Conservation (phyloP, 768 basidiomycete genomes). For the Collybia nuda region DNA sequence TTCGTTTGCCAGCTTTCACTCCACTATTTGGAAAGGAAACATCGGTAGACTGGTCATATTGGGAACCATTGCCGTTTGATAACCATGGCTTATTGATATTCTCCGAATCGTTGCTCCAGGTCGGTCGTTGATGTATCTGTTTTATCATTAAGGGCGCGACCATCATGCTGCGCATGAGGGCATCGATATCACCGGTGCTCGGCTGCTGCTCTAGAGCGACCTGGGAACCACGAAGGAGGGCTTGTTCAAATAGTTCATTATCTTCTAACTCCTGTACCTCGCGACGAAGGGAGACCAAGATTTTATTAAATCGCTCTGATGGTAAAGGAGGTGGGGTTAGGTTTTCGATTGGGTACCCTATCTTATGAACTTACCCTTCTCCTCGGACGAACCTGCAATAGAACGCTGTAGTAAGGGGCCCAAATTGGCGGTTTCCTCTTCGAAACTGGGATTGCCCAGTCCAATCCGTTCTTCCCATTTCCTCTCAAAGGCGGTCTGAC, state of each 20-base stretch:
- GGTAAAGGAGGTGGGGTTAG: background rate
- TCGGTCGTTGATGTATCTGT: slow-evolving; percentile 4
- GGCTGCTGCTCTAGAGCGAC: slow-evolving; percentile 42
- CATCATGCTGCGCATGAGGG: slow-evolving; percentile 56
- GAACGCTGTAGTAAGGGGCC: slow-evolving; percentile 36
- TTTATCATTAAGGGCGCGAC: slow-evolving; percentile 17
- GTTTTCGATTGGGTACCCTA: background rate
- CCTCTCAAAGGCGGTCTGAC: slow-evolving; percentile 36
- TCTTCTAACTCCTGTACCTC: slow-evolving; percentile 43
- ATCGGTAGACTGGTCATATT: slow-evolving; percentile 2
- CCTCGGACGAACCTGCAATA: slow-evolving; percentile 25
- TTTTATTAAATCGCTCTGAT: slow-evolving; percentile 31
- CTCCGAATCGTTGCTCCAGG: slow-evolving; percentile 11
- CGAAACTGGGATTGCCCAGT: slow-evolving; percentile 31
- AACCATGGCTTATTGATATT: slow-evolving; percentile 34
- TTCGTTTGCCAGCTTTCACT: slow-evolving; percentile 16
- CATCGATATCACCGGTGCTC: slow-evolving; percentile 45
- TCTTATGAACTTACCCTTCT: slow-evolving; percentile 29
- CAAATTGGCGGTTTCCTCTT: slow-evolving; percentile 39
- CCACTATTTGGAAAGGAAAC: slow-evolving; percentile 8
- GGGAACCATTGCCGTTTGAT: slow-evolving; percentile 21
- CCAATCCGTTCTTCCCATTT: slow-evolving; percentile 42
- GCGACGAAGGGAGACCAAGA: slow-evolving; percentile 33
- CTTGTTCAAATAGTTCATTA: slow-evolving; percentile 48
- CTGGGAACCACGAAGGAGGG: slow-evolving; percentile 44